Evolutionary conservation across 1,139 yeast species (phyloP), one percentile per base, ranked within the genome.

Genomic region (Debaryomyces robertsiae): DNA sequence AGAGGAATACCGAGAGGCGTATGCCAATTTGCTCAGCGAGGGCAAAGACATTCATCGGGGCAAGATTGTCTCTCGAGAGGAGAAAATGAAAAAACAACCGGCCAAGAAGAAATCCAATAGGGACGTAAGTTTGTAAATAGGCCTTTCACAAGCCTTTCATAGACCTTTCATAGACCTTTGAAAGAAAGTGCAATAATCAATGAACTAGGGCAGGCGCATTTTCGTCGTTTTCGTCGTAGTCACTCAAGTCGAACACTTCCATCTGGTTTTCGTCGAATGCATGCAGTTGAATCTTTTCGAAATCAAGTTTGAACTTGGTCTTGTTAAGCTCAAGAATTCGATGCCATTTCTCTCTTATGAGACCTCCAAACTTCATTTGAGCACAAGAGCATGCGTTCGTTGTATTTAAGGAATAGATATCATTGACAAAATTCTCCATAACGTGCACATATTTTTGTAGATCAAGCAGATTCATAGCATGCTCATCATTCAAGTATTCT

Each of bases 41-140:
- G 76, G 75, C 0, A 52, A 56, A 32, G 69, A 65, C 41, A 55
- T 68, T 23, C 49, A 57, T 31, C 49, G 49, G 30, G 76, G 76
- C 3, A 43, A 62, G 44, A 49, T 66, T 14, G 54, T 63, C 17
- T 45, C 53, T 16, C 43, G 53, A 6, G 60, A 52, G 30, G 54
- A 48, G 35, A 60, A 56, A 49, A 32, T 42, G 32, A 46, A 46
- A 32, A 41, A 36, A 18, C 39, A 25, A 15, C 24, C 32, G 9
- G 22, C 39, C 30, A 28, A 35, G 35, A 45, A 47, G 24, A 30
- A 28, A 30, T 16, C 36, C 2, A 31, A 29, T 4, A 35, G 18
- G 10, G 22, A 13, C 27, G 19, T 6, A 18, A 25, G n/a, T 11
- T 22, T 35, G 27, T 28, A 13, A 27, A 19, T 17, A 35, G 10